Evolutionary conservation across 2,329 filamentous ascomycete genomes (phyloP), one percentile per base, ranked within the genome.

Genomic region (Stromatinia cepivora): DNA sequence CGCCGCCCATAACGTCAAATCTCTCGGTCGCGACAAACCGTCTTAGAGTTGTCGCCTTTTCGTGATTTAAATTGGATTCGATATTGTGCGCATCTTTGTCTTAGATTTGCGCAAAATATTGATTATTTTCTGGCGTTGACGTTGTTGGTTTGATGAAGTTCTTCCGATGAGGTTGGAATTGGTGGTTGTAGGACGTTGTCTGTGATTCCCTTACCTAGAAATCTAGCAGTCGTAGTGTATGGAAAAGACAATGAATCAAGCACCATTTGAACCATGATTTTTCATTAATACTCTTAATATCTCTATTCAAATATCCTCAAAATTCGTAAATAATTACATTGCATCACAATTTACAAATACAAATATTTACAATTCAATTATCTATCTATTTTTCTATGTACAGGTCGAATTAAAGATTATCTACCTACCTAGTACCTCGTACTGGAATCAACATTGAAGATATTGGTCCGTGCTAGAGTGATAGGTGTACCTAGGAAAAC

Each of bases 11-110:
- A 69, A 69, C 61, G 61, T 56, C 67, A 69, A 50, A 28, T 69
- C 52, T 70, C 54, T 70, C 64, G 69, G 67, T 72, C 70, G 73
- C 73, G 72, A 73, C 71, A 73, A 74, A 73, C 73, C 73, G 70
- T 69, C 61, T 67, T 69, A 69, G 28, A 63, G 72, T 72, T 71
- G 67, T 73, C 72, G 67, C 63, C 61, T 58, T 67, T 70, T 74
- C 72, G 70, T 76, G 72, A 76, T 74, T 73, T 75, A 70, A 70
- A 70, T 70, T 61, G 65, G 56, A 57, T 63, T 69, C 28, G 20
- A 69, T 68, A 58, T 68, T 42, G 53, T 70, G 61, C 64, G 63
- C 69, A 67, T 68, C 52, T 59, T 68, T 58, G 46, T 36, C 22
- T 31, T 20, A 64, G 39, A 70, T 64, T 53, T 46, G 66, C 65